Evolutionary conservation across 805 yeast species (phyloP).

Genomic region (Torulaspora indica): DNA sequence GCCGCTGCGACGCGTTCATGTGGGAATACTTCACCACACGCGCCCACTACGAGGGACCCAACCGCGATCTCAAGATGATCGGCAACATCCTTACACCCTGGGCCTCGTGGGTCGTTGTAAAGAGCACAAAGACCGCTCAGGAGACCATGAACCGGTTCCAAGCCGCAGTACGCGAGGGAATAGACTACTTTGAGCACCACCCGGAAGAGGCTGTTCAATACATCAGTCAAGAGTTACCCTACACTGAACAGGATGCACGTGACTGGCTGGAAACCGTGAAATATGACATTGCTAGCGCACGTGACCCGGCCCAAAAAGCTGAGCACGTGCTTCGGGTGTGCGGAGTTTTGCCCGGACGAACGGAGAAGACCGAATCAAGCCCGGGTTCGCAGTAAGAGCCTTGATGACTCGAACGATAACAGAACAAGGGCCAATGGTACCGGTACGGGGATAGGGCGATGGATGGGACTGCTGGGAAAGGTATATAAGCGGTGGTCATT

Average conservation of each 20-base stretch:
- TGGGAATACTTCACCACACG: slow-evolving; percentile 94
- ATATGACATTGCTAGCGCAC: slow-evolving; percentile 45
- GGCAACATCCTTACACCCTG: slow-evolving; percentile 93
- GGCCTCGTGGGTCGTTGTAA: slow-evolving; percentile 89
- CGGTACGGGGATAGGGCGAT: too few species aligned
- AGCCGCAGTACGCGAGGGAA: slow-evolving; percentile 58
- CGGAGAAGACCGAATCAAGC: background rate
- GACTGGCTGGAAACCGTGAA: slow-evolving; percentile 78
- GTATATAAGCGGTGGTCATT: background rate
- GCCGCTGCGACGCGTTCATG: slow-evolving; percentile 77
- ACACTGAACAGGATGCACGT: slow-evolving; percentile 67
- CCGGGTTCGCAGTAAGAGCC: background rate
- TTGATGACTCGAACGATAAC: too few species aligned
- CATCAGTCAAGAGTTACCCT: slow-evolving; percentile 67
- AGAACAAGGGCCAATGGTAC: too few species aligned
- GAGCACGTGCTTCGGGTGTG: slow-evolving; percentile 54
- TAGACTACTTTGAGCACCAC: slow-evolving; percentile 56
- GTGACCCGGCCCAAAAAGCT: slow-evolving; percentile 51
- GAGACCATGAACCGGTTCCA: slow-evolving; percentile 41
- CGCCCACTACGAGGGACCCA: slow-evolving; percentile 60
- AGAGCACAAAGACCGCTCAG: slow-evolving; percentile 39
- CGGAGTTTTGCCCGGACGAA: slow-evolving; percentile 1
- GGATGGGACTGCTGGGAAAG: background rate
- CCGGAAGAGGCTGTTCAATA: slow-evolving; percentile 60
- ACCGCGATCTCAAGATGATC: slow-evolving; percentile 69